Evolutionary conservation across 2,329 filamentous ascomycete species (phyloP), one percentile per base, ranked within the genome.

Genomic region (Exophiala phaeomuriformis): DNA sequence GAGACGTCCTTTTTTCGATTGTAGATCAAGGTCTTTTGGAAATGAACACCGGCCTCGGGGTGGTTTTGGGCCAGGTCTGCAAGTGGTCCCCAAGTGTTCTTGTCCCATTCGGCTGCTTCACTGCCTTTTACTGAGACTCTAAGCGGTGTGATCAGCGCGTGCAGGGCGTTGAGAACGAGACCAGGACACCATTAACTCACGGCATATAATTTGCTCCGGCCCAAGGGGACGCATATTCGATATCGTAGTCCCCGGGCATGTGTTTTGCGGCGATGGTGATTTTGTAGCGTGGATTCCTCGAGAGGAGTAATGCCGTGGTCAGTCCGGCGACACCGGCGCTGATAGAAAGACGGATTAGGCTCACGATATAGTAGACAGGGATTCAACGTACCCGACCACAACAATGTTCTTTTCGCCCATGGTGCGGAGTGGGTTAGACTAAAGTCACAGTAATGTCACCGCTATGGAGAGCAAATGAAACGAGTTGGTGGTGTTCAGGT

Each of bases 141-240:
- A 43, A 6, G 33, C 28, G 50, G 9, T 56, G 27, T n/a, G 40
- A 47, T 51, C 37, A 63, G 40, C 28, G 27, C 41, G 29, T 10
- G 27, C 32, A 4, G 10, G 12, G n/a, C 28, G n/a, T 29, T 27
- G 1, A 39, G 29, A 35, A 32, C 2, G 41, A 2, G 5, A 32
- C n/a, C 9, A 27, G 19, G 39, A 27, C 5, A 41, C 28, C 7
- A 4, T 33, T 52, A 19, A 74, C 80, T 62, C 55, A 84, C 81
- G 84, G 86, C 56, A 84, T 67, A 63, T 81, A 81, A 65, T 90
- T 89, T 51, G 86, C 87, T 8, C 87, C 87, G 1, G 87, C 87
- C 84, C 86, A 90, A 0, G 86, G 87, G 5, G 85, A 90, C 0
- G 87, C 83, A 68, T 93, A 94, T 73, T 90, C 84, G 62, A 88